Evolutionary conservation across 139 green algal genomes (phyloP).

Genomic region (Picochlorum sp.): DNA sequence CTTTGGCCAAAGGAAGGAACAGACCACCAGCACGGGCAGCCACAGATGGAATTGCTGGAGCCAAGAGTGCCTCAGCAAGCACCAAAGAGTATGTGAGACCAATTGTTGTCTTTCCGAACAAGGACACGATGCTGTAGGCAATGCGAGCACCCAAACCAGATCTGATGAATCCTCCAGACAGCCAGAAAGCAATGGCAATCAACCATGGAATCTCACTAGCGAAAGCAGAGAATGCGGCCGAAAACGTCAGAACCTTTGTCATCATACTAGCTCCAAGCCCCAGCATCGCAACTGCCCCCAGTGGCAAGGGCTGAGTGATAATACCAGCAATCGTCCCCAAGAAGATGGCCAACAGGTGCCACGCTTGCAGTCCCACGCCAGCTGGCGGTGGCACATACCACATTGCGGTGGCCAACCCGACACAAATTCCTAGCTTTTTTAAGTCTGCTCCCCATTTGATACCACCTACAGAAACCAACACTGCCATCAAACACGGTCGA

Average conservation of each 20-base stretch:
- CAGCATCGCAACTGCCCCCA: conserved; percentile 94
- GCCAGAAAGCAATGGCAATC: conserved; percentile 98
- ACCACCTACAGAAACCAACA: conserved; percentile 2
- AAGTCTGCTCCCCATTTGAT: conserved; percentile 85
- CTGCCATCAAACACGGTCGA: no score
- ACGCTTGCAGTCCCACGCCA: conserved; percentile 64
- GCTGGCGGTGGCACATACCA: conserved; percentile 75
- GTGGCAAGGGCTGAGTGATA: conserved; percentile 82
- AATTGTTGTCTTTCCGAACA: conserved; percentile 95
- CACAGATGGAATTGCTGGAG: conserved; percentile 94
- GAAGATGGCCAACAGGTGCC: conserved; percentile 93
- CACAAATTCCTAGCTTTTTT: conserved; percentile 75
- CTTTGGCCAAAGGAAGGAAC: conserved; percentile 96
- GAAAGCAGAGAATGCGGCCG: conserved; percentile 92
- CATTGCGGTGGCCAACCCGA: conserved; percentile 56
- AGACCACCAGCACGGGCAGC: conserved; percentile 90
- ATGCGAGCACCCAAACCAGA: conserved; percentile 94
- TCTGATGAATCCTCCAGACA: conserved; percentile 97
- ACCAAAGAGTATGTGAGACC: conserved; percentile 94
- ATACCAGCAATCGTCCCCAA: conserved; percentile 80
- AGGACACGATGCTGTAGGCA: conserved; percentile 87
- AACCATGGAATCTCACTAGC: conserved; percentile 89
- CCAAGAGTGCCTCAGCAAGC: conserved; percentile 91
- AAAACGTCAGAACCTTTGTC: conserved; percentile 92
- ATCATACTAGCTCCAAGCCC: conserved; percentile 87